Evolutionary conservation across 495 filamentous ascomycete species (phyloP).

Genomic region (Halenospora varia): DNA sequence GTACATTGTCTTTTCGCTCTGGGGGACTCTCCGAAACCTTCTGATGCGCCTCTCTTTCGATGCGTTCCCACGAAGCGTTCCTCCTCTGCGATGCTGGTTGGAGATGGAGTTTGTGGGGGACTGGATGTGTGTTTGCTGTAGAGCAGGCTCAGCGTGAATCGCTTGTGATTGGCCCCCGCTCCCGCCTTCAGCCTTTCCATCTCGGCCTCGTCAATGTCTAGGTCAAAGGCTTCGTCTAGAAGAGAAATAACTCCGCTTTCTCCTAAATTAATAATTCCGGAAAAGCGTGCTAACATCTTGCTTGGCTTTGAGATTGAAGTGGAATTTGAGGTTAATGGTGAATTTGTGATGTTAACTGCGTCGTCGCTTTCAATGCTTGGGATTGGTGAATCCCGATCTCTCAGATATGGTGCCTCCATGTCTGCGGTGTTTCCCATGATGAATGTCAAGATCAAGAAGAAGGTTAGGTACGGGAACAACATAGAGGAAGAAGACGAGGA

Average conservation of each 20-base stretch:
- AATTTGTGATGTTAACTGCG: no score
- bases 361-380: not conserved
- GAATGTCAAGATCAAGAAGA: no score
- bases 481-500: no score
- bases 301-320: not conserved
- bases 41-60: not conserved
- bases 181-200: not conserved
- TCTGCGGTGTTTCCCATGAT: not conserved
- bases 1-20: not conserved
- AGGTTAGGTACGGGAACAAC: no score
- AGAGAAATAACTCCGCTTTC: no score
- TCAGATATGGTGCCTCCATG: no score
- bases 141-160: not conserved
- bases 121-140: not conserved
- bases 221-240: not conserved
- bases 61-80: not conserved
- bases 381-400: not conserved
- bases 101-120: not conserved
- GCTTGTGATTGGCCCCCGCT: slow-evolving; percentile 4
- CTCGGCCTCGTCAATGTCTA: not conserved
- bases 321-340: not conserved
- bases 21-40: not conserved
- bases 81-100: no score
- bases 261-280: no score
- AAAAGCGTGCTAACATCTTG: no score